Evolutionary conservation across 805 yeast species (phyloP).

Genomic region (Allodekkera sacchari): DNA sequence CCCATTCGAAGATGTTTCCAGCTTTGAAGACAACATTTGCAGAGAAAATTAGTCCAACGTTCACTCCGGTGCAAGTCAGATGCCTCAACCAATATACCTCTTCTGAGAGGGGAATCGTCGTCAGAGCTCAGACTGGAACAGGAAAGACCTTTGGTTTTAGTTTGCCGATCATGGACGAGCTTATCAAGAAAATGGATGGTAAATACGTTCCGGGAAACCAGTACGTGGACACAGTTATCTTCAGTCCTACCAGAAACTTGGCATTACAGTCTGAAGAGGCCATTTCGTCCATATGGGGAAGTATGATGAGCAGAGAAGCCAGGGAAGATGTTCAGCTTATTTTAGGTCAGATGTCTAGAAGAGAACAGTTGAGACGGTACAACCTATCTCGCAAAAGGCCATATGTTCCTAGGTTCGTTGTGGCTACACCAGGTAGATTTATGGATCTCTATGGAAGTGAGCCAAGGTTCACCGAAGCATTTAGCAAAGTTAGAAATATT

Average conservation of each 20-base stretch:
- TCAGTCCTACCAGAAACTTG: slow-evolving; percentile 88
- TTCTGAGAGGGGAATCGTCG: slow-evolving; percentile 58
- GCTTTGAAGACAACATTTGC: slow-evolving; percentile 26
- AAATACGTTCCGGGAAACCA: slow-evolving; percentile 17
- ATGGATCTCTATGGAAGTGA: slow-evolving; percentile 48
- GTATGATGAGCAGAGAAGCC: slow-evolving; percentile 6
- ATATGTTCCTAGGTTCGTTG: slow-evolving; percentile 51
- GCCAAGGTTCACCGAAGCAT: slow-evolving; percentile 33
- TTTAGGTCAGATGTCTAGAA: slow-evolving; percentile 50
- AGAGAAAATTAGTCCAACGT: slow-evolving; percentile 32
- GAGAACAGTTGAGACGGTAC: slow-evolving; percentile 17
- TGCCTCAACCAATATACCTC: slow-evolving; percentile 49
- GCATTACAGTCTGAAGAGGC: slow-evolving; percentile 76
- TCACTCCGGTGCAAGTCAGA: slow-evolving; percentile 65
- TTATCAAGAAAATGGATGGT: slow-evolving; percentile 15
- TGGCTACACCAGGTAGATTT: slow-evolving; percentile 88
- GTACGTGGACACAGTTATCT: slow-evolving; percentile 52
- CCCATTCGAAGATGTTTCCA: no score
- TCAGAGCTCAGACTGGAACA: slow-evolving; percentile 91
- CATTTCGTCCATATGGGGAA: slow-evolving; percentile 36
- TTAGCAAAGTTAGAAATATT: slow-evolving; percentile 49
- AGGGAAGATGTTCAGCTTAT: neutral
- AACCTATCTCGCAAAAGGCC: slow-evolving; percentile 8
- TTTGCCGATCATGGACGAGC: slow-evolving; percentile 63
- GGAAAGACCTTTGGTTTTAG: slow-evolving; percentile 91